A percentile compares a stretch with the other conserved stretches of the same genome.
These are phyloP conservation scores for Lasiodiplodia sp. DNA, from an alignment of 2,329 filamentous ascomycete species.

Conservation along the genomic window DNA sequence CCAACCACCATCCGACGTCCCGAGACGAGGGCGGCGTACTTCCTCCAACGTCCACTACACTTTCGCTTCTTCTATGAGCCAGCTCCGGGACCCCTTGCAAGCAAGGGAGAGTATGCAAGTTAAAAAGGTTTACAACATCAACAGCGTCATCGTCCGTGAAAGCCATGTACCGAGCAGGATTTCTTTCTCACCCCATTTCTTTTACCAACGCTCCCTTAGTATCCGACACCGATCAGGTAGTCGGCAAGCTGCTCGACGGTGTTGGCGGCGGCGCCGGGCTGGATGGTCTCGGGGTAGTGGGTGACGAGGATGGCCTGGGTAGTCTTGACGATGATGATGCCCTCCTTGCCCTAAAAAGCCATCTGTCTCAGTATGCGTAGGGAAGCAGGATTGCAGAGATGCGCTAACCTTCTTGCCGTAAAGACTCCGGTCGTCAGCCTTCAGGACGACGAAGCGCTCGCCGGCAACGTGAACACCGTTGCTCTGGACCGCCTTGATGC, in stretches of 20 bases:
- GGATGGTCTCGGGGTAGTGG: slow-evolving; percentile 78
- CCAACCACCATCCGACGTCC: slow-evolving; percentile 17
- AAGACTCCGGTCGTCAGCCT: slow-evolving; percentile 77
- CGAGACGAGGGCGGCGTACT: slow-evolving; percentile 23
- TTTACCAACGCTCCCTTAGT: slow-evolving; percentile 59
- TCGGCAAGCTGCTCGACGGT: slow-evolving; percentile 85
- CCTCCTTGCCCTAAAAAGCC: slow-evolving; percentile 71
- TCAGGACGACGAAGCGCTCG: slow-evolving; percentile 79
- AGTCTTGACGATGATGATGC: slow-evolving; percentile 85
- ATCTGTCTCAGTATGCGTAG: slow-evolving; percentile 10
- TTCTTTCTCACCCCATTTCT: slow-evolving; percentile 4
- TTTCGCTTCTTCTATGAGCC: slow-evolving; percentile 32
- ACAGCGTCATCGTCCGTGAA: slow-evolving; percentile 31
- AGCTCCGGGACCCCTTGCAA: slow-evolving; percentile 28
- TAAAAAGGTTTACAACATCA: slow-evolving; percentile 44
- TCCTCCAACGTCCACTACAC: slow-evolving; percentile 27
- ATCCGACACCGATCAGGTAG: slow-evolving; percentile 81
- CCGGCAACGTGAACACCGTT: slow-evolving; percentile 79
- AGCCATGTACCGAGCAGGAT: slow-evolving; percentile 24
- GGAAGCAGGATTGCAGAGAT: slow-evolving; percentile 21
- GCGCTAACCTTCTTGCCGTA: slow-evolving; percentile 81
- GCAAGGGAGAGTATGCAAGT: slow-evolving; percentile 45
- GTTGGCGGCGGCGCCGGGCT: slow-evolving; percentile 77
- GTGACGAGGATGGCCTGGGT: slow-evolving; percentile 86
- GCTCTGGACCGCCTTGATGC: slow-evolving; percentile 70